Evolutionary conservation across 2,329 filamentous ascomycete genomes (phyloP), one percentile per base, ranked within the genome.

Genomic region (Aspergillus sp.): DNA sequence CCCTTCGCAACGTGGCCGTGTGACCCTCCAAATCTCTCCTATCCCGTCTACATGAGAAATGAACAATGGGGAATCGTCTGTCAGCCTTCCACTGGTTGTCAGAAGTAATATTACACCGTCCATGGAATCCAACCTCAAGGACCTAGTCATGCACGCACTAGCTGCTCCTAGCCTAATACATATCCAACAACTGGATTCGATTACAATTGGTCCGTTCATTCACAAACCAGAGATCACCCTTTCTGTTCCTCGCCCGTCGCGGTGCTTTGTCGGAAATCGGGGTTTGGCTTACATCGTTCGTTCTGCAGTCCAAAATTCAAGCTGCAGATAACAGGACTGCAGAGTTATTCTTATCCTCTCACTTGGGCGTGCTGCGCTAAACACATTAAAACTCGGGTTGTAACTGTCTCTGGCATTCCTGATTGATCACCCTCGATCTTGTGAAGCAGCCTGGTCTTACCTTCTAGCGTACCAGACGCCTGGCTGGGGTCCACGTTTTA

Each of bases 301-400:
- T 45, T 13, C 26, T 30, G 26, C 24, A 12, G 13, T 12, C 36
- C 15, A 51, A 51, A 22, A 30, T 15, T 32, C 24, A 12, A 24
- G 24, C 42, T 45, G 51, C 51, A 53, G 53, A 49, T 26, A 48
- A 49, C 26, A 43, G 30, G 22, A 26, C 36, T 38, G 38, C 53
- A 41, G 53, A 55, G 53, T 45, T 56, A 56, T 56, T 50, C 45
- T 56, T 56, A 45, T 56, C 45, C 39, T 24, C 15, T 26, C 12
- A 20, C 39, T 38, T 43, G 18, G 41, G 32, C 42, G 42, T 53
- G 20, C 51, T 47, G 41, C 42, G 20, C 30, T 53, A 45, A 47
- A 47, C 51, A 38, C 24, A 32, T 20, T 13, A 4, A n/a, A 30
- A 17, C 17, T 18, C 17, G 38, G 24, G 5, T n/a, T 45, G 39